These are phyloP conservation scores for Talaromyces adpressus DNA, from an alignment of 495 filamentous ascomycete species.

Conservation along the genomic window DNA sequence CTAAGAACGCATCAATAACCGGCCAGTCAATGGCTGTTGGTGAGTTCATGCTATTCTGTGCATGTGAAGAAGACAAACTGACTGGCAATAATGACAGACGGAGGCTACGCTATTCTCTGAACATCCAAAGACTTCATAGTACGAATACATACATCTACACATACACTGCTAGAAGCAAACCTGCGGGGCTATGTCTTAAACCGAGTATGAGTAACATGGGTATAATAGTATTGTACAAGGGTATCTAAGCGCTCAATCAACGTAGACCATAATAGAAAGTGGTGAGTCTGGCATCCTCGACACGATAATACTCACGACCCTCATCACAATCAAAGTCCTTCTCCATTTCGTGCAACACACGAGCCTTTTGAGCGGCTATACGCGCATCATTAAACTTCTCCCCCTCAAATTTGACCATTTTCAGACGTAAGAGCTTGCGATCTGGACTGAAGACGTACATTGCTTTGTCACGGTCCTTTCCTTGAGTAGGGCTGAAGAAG, in stretches of 20 bases:
- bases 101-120: neutral
- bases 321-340: no score
- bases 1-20: constrained; percentile 52
- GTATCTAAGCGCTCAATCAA: neutral
- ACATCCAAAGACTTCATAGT: neutral
- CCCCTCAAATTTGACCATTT: constrained; percentile 39
- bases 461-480: constrained; percentile 20
- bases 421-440: constrained; percentile 28
- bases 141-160: neutral
- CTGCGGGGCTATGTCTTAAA: no score
- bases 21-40: constrained; percentile 48
- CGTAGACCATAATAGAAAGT: no score
- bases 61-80: neutral
- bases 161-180: neutral
- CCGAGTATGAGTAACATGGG: no score
- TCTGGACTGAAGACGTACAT: constrained; percentile 35
- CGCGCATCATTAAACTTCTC: constrained; percentile 28
- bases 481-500: constrained; percentile 12
- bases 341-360: no score
- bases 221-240: no score
- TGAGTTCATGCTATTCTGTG: constrained; percentile 18
- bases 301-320: no score
- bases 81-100: neutral
- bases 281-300: no score
- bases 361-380: constrained; percentile 35